Percentiles rank a stretch among this genome's conserved stretches.
Conservation (phyloP, 2,329 filamentous ascomycete genomes). For the Colletotrichum magnum region DNA sequence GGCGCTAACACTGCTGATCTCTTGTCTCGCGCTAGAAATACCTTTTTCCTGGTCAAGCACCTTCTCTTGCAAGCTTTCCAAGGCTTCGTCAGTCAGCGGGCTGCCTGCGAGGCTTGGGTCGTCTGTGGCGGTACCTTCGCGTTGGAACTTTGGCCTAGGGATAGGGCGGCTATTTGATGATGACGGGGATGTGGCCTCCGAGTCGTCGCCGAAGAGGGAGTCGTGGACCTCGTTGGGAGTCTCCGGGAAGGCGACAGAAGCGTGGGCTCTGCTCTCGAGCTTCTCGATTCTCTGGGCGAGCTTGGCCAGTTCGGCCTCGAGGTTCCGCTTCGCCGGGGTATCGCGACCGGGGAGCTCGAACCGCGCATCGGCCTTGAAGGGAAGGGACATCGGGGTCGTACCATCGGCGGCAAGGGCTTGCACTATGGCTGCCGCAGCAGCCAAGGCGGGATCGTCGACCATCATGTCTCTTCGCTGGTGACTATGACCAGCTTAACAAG, state of each 20-base stretch:
- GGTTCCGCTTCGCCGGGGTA: slow-evolving; percentile 79
- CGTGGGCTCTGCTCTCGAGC: slow-evolving; percentile 83
- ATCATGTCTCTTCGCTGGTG: slow-evolving; percentile 50
- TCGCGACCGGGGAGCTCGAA: slow-evolving; percentile 84
- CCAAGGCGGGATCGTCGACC: slow-evolving; percentile 69
- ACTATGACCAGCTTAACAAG: slow-evolving; percentile 10
- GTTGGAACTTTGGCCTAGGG: slow-evolving; percentile 39
- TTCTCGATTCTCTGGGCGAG: slow-evolving; percentile 84
- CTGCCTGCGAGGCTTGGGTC: slow-evolving; percentile 44
- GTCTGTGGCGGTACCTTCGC: slow-evolving; percentile 42
- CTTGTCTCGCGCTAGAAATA: slow-evolving; percentile 87
- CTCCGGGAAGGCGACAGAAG: slow-evolving; percentile 77
- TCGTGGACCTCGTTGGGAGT: slow-evolving; percentile 83
- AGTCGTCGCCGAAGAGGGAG: slow-evolving; percentile 73
- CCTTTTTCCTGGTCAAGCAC: slow-evolving; percentile 94
- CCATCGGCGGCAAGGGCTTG: slow-evolving; percentile 64
- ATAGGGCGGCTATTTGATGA: slow-evolving; percentile 57
- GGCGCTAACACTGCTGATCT: slow-evolving; percentile 87
- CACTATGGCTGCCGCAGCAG: slow-evolving; percentile 67
- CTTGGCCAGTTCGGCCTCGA: slow-evolving; percentile 87
- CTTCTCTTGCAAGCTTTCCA: slow-evolving; percentile 88
- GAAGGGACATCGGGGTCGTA: slow-evolving; percentile 54
- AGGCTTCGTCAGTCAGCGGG: slow-evolving; percentile 75
- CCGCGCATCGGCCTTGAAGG: slow-evolving; percentile 58
- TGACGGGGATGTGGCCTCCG: slow-evolving; percentile 60